Base-by-base conservation (phyloP, 2,329 filamentous ascomycete genomes). In the Graphium sp. region DNA sequence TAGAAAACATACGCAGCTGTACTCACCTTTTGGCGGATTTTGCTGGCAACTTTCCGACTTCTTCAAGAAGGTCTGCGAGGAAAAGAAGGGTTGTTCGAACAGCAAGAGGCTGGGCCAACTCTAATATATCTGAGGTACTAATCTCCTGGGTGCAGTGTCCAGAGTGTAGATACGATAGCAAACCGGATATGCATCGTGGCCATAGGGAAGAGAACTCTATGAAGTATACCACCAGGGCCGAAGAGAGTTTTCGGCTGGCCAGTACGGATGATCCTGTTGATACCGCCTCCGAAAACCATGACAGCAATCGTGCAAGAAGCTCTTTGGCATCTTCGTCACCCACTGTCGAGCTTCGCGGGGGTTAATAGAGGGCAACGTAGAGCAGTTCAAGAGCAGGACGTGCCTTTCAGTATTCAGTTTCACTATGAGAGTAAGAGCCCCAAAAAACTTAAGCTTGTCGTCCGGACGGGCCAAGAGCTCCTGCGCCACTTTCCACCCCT, bases 321-420 rank as follows among this genome's bases (percentile, higher is more conserved):
- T 66, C 61, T 33, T 58, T 51, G 4, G 72, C 63, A 41, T 74
- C 65, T 10, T 64, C 57, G 23, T 67, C 59, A 27, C 60, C 57
- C 22, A 81, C 50, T 11, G 60, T 58, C 31, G 53, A 47, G 39
- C 57, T 65, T 17, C 9, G 2, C 10, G 8, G 16, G 28, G 42
- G 34, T 27, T 32, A 20, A n/a, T n/a, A n/a, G n/a, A n/a, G 13
- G 13, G 12, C 10, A 24, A 24, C n/a, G 16, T 11, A 13, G 11
- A 18, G 11, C 16, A 20, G n/a, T n/a, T 7, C 10, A 14, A 6
- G 16, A 9, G 11, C 4, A 22, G n/a, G 28, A 34, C 59, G 37
- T 55, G 79, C 77, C 74, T 82, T 45, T 89, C 82, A n/a, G 75
- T 77, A 47, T 95, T 94, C 33, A 95, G 69, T 54, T 95, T 98